Percentiles rank a stretch among this genome's conserved stretches.
Evolutionary conservation across 2,329 filamentous ascomycete genomes (phyloP).

Genomic region (Cladobotryum protrusum): DNA sequence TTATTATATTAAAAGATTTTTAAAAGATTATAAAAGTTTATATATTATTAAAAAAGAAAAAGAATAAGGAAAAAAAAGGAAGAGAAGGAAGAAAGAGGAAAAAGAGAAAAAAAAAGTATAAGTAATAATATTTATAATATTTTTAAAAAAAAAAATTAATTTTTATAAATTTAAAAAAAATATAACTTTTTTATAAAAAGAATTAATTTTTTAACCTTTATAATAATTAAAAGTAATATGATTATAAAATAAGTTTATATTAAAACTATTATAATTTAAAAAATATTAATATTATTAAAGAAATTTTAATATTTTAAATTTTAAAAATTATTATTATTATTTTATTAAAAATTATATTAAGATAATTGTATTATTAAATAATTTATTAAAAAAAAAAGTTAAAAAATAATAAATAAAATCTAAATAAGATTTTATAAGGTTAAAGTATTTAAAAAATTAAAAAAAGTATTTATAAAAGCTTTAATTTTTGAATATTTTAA

Average conservation of each 20-base stretch:
- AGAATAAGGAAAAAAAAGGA: no score
- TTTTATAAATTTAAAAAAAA: no score
- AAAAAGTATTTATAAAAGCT: neutral
- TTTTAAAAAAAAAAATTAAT: conserved; percentile 9
- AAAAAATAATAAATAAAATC: neutral
- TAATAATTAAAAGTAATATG: conserved; percentile 8
- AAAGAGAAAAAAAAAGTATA: conserved; percentile 10
- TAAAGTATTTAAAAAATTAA: no score
- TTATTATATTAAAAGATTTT: conserved; percentile 10
- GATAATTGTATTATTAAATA: neutral
- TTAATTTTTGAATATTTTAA: neutral
- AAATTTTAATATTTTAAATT: conserved; percentile 1
- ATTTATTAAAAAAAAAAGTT: neutral
- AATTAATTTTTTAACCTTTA: conserved; percentile 5
- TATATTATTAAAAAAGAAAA: neutral
- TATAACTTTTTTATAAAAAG: neutral
- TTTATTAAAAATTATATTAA: neutral
- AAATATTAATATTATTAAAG: conserved; percentile 1
- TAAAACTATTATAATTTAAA: conserved; percentile 2
- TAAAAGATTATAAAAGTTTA: neutral
- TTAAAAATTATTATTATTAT: neutral
- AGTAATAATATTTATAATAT: conserved; percentile 12
- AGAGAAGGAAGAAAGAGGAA: conserved; percentile 4
- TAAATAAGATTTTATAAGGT: neutral
- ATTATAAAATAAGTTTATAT: conserved; percentile 2